phyloP scores from a whole-genome alignment of 306 rosid species.

The Pterocarpus santalinus region DNA sequence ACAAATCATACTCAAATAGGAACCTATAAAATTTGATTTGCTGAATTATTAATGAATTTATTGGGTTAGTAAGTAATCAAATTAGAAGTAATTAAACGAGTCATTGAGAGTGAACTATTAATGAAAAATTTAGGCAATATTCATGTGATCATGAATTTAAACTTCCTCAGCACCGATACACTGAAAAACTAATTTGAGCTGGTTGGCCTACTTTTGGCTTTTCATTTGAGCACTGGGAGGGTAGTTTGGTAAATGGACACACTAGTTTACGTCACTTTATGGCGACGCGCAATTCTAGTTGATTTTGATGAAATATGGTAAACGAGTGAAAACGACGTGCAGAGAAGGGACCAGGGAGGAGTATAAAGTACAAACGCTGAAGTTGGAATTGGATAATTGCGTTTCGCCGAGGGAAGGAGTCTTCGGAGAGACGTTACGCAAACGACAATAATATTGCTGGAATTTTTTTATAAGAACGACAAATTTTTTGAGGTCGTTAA shows the following conservation, averaged over 20 bases:
- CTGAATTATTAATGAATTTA: no score
- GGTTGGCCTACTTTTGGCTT: no score
- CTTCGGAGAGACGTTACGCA: slow-evolving; percentile 56
- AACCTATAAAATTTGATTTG: no score
- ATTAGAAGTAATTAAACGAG: no score
- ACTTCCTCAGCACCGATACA: no score
- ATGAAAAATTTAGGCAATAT: no score
- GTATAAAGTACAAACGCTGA: slow-evolving; percentile 23
- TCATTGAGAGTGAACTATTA: no score
- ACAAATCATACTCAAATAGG: no score
- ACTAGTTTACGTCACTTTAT: slow-evolving; percentile 5
- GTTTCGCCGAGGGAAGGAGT: slow-evolving; percentile 39
- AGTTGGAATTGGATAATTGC: slow-evolving; percentile 41
- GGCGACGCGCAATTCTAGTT: neutral
- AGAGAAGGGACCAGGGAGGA: neutral
- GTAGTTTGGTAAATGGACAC: slow-evolving; percentile 30
- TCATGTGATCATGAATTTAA: no score
- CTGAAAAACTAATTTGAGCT: no score
- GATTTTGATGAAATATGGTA: neutral
- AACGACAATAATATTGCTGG: slow-evolving; percentile 35
- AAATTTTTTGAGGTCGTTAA: slow-evolving; percentile 1
- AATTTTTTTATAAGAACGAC: neutral
- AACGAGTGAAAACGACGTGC: slow-evolving; percentile 44
- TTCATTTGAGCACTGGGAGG: slow-evolving; percentile 10
- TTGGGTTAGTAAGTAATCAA: no score